These are phyloP conservation scores for Pythium periplocum DNA, from an alignment of 352 stramenopile genomes.

Conservation along the genomic window DNA sequence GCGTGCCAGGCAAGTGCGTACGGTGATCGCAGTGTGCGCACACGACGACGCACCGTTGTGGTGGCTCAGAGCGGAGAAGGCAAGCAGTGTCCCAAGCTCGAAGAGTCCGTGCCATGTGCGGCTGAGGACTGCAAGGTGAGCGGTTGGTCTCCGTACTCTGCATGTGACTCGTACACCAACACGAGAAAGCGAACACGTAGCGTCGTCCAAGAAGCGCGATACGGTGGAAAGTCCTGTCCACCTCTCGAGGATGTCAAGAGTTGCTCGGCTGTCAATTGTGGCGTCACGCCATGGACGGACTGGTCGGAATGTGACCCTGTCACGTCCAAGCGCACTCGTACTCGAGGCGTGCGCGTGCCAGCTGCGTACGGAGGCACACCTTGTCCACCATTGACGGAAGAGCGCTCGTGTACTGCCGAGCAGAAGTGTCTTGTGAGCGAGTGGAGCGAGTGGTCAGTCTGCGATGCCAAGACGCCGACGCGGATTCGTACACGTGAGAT, in stretches of 20 bases:
- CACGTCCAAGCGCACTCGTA: conserved; percentile 29
- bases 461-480: conserved; percentile 22
- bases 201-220: conserved; percentile 17
- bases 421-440: conserved; percentile 47
- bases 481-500: conserved; percentile 41
- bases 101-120: conserved; percentile 27
- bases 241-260: conserved; percentile 28
- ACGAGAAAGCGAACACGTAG: conserved; percentile 38
- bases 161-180: conserved; percentile 26
- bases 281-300: conserved; percentile 36
- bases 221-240: conserved; percentile 39
- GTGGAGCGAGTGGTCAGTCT: conserved; percentile 47
- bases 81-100: conserved; percentile 28
- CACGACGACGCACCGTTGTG: conserved; percentile 31
- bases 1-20: conserved; percentile 3
- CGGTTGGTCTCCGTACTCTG: conserved; percentile 39
- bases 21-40: conserved; percentile 6
- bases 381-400: conserved; percentile 39
- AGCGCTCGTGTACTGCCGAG: conserved; percentile 28
- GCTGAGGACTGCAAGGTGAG: conserved; percentile 47
- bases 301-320: conserved; percentile 38
- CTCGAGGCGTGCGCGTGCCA: conserved; percentile 31
- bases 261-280: conserved; percentile 48
- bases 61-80: conserved; percentile 26
- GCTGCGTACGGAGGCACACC: conserved; percentile 26